Conservation (phyloP, 805 yeast species). For the Zygoascus flipseniorum region DNA sequence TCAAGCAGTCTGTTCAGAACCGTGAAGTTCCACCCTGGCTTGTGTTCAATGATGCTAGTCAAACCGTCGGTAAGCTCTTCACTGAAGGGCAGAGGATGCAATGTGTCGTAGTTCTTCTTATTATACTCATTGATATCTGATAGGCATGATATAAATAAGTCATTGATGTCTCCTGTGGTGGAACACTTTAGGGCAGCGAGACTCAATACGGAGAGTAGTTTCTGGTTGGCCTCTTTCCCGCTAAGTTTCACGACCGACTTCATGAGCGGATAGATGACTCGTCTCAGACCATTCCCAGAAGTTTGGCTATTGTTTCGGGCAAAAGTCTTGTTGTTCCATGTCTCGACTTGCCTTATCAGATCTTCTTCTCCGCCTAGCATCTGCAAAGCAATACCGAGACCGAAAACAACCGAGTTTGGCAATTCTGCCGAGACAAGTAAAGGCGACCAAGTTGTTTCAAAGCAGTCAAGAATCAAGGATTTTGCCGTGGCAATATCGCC, state of each 20-base stretch:
- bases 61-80: not conserved
- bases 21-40: not conserved
- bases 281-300: not conserved
- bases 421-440: slow-evolving; percentile 5
- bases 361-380: slow-evolving; percentile 4
- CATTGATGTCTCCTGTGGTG: not conserved
- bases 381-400: slow-evolving; percentile 11
- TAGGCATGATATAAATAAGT: not conserved
- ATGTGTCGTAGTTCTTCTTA: not conserved
- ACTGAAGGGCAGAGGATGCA: not conserved
- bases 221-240: not conserved
- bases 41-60: not conserved
- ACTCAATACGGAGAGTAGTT: not conserved
- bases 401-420: not conserved
- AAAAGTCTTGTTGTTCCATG: slow-evolving; percentile 7
- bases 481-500: slow-evolving; percentile 15
- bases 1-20: not conserved
- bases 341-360: not conserved
- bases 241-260: not conserved
- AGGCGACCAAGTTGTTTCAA: slow-evolving; percentile 16
- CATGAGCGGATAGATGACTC: not conserved
- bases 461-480: slow-evolving; percentile 14
- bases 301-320: not conserved
- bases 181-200: not conserved
- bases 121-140: not conserved